Base-by-base conservation (phyloP, 2,329 filamentous ascomycete species). In the Xylariaceae sp. region DNA sequence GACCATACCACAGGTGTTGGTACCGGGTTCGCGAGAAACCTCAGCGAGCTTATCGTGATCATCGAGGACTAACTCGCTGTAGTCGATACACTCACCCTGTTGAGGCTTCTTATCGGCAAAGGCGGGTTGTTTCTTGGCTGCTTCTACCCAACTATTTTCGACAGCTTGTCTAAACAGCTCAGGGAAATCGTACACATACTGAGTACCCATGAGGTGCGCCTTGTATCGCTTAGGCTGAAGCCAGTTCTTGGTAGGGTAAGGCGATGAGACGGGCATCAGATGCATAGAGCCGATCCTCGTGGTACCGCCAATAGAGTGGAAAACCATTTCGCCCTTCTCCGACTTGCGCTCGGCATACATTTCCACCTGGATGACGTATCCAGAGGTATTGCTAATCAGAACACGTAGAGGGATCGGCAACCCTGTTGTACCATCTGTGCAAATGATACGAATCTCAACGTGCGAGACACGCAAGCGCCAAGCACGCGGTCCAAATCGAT, bases 111-210 rank as follows among this genome's bases (percentile, higher is more conserved):
- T 90, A 42, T 90, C 84, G 48, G 84, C 83, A 57, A 96, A 76
- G 26, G 80, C 77, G 8, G 89, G 80, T 66, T 92, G 85, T 70
- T 86, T 85, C 71, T 85, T 84, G 61, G 88, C 80, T 54, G 85
- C 84, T 71, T 86, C 86, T 68, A 78, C 76, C 94, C 94, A 99
- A 74, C 84, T 88, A 80, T 96, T 96, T 77, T 96, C 91, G 70
- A 96, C 90, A 44, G 94, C 91, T 75, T 97, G 94, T 69, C 94
- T 85, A 88, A 99, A 99, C 47, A 99, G 85, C 80, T 99, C 94
- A 32, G 94, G 94, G 87, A 99, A 99, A 74, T 99, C 94, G 72
- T 99, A 99, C 52, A 97, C 94, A 71, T 96, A 99, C 75, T 99
- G 94, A 31, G 94, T 99, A 61, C 94, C 94, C 91, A 99, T 96